Conservation (phyloP, 1,284 basidiomycete genomes). For the Papiliotrema flavescens region DNA sequence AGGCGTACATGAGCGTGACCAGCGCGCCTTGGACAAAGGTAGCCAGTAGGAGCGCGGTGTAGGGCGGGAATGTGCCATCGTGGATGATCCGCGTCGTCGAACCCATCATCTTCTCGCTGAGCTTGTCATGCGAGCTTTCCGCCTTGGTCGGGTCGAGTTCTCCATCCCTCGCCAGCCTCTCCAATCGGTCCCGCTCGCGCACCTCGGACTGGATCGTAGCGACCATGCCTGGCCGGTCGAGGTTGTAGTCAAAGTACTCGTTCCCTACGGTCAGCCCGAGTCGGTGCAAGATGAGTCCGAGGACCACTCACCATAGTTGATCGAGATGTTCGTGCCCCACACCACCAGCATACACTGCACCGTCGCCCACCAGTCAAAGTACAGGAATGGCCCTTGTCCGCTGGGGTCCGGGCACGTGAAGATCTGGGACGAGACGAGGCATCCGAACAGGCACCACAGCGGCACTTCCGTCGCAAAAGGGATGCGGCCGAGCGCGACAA, state of each 20-base stretch:
- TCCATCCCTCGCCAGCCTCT: neutral
- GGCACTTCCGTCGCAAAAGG: slow-evolving; percentile 24
- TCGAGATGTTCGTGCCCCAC: slow-evolving; percentile 28
- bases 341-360: slow-evolving; percentile 20
- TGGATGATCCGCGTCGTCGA: slow-evolving; percentile 24
- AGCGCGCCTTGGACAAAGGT: slow-evolving; percentile 9
- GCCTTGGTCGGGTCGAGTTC: neutral
- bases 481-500: slow-evolving; percentile 24
- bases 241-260: slow-evolving; percentile 27
- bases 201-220: slow-evolving; percentile 17
- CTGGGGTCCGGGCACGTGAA: slow-evolving; percentile 5
- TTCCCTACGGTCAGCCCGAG: slow-evolving; percentile 6
- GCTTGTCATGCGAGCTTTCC: neutral
- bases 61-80: slow-evolving; percentile 27
- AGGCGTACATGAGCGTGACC: slow-evolving; percentile 3
- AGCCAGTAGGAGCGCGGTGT: slow-evolving; percentile 11
- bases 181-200: slow-evolving; percentile 3
- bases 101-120: slow-evolving; percentile 23
- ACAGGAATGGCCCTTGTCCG: neutral
- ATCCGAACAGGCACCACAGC: slow-evolving; percentile 20
- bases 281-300: too few relatives aligned
- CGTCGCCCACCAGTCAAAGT: slow-evolving; percentile 16
- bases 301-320: slow-evolving; percentile 18
- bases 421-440: slow-evolving; percentile 18
- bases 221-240: slow-evolving; percentile 21